phyloP scores from a whole-genome alignment of 2,329 filamentous ascomycete species.

The Paracorniculantispora psalliotae region DNA sequence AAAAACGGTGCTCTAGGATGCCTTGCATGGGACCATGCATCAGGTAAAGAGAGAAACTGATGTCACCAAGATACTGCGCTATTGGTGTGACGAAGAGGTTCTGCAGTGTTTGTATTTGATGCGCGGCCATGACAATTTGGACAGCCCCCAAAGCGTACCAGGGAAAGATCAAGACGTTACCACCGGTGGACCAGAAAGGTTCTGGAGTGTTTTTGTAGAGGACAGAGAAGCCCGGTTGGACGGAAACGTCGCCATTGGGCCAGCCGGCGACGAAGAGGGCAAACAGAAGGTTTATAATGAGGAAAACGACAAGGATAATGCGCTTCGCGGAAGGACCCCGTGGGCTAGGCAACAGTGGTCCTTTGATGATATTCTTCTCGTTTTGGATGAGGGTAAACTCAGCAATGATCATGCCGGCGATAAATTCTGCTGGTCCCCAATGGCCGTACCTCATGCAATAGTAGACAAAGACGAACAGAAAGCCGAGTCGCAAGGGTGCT shows the following conservation, averaged over 20 bases:
- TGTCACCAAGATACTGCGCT: conserved; percentile 46
- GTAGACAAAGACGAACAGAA: conserved; percentile 29
- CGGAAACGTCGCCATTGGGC: conserved; percentile 32
- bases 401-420: conserved; percentile 41
- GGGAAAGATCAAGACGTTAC: conserved; percentile 30
- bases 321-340: conserved; percentile 11
- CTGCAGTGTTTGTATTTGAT: conserved; percentile 35
- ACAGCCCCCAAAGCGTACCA: conserved; percentile 44
- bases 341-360: conserved; percentile 4
- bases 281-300: conserved; percentile 23
- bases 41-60: conserved; percentile 50
- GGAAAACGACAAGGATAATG: conserved; percentile 20
- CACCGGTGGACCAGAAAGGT: conserved; percentile 28
- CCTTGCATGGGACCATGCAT: conserved; percentile 48
- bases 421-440: conserved; percentile 42
- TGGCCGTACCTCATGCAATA: conserved; percentile 30
- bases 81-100: conserved; percentile 35
- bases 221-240: conserved; percentile 28
- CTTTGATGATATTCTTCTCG: conserved; percentile 14
- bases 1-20: conserved; percentile 25
- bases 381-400: conserved; percentile 37
- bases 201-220: conserved; percentile 29
- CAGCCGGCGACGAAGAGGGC: conserved; percentile 35
- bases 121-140: conserved; percentile 39
- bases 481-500: conserved; percentile 29